A percentile compares a stretch with the other conserved stretches of the same genome.
phyloP scores from a whole-genome alignment of 306 rosid species.

The Lathyrus oleraceus region DNA sequence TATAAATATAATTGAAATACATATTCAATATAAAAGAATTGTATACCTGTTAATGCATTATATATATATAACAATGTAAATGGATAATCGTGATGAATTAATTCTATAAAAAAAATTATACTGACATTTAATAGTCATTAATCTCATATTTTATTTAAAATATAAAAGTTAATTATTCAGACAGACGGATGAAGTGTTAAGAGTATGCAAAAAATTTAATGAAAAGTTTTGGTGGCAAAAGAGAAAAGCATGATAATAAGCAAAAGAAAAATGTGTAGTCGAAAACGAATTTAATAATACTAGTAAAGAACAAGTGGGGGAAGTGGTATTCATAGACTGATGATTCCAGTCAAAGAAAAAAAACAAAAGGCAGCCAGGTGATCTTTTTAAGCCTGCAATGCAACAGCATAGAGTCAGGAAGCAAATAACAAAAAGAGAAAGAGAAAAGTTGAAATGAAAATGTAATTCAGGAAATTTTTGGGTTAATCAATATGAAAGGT shows the following conservation, averaged over 20 bases:
- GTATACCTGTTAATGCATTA: too few species aligned
- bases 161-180: too few species aligned
- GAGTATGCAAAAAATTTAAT: not conserved
- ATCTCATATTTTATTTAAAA: too few species aligned
- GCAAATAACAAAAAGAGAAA: constrained; percentile 53
- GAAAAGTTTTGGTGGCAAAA: not conserved
- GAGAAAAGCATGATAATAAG: not conserved
- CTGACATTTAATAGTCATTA: too few species aligned
- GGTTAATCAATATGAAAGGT: constrained; percentile 50
- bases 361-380: constrained; percentile 41
- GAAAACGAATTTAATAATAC: not conserved
- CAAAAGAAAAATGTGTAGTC: not conserved
- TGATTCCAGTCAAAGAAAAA: constrained; percentile 36
- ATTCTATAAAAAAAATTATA: too few species aligned
- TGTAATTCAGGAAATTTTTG: constrained; percentile 41
- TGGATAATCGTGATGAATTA: too few species aligned
- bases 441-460: constrained; percentile 39
- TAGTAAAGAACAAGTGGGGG: constrained; percentile 3
- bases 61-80: too few species aligned
- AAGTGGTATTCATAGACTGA: constrained; percentile 7
- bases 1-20: too few species aligned
- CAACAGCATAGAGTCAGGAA: constrained; percentile 42
- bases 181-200: not conserved
- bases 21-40: too few species aligned
- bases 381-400: constrained; percentile 39